phyloP scores from a whole-genome alignment of 176 grass and related monocot genomes.

The Carex pumila region DNA sequence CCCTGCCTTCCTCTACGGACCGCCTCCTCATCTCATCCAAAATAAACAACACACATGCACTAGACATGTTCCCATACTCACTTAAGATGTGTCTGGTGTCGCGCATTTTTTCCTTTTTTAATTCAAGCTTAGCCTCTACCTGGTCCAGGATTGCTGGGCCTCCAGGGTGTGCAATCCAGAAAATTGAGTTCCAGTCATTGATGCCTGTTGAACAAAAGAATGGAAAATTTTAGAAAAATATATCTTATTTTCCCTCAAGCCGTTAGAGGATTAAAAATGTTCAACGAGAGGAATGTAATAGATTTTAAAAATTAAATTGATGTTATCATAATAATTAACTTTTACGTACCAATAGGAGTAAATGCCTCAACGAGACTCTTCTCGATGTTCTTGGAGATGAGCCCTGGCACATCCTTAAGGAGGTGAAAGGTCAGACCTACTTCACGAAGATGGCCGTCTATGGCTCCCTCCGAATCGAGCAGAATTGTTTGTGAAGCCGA shows the following conservation, averaged over 20 bases:
- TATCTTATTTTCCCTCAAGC: neutral
- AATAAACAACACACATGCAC: constrained; percentile 7
- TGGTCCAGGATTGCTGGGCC: constrained; percentile 13
- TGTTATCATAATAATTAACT: neutral
- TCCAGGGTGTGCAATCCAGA: constrained; percentile 2
- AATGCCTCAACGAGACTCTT: constrained; percentile 14
- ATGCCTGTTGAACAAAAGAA: neutral
- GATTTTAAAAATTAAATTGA: neutral
- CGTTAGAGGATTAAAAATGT: neutral
- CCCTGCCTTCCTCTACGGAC: neutral
- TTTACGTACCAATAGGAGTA: neutral
- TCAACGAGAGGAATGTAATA: neutral
- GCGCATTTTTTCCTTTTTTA: neutral
- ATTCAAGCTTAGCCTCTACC: constrained; percentile 4
- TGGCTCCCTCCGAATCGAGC: neutral
- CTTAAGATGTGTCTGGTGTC: neutral
- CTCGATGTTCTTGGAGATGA: neutral
- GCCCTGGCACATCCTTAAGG: constrained; percentile 3
- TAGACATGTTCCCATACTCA: constrained; percentile 9
- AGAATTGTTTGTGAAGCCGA: neutral
- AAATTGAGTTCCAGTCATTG: constrained; percentile 10
- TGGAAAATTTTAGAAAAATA: neutral
- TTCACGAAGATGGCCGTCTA: constrained; percentile 15
- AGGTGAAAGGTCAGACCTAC: constrained; percentile 15
- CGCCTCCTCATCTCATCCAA: constrained; percentile 2